Evolutionary conservation across 768 basidiomycete species (phyloP).

Genomic region (Tephrocybe sp.): DNA sequence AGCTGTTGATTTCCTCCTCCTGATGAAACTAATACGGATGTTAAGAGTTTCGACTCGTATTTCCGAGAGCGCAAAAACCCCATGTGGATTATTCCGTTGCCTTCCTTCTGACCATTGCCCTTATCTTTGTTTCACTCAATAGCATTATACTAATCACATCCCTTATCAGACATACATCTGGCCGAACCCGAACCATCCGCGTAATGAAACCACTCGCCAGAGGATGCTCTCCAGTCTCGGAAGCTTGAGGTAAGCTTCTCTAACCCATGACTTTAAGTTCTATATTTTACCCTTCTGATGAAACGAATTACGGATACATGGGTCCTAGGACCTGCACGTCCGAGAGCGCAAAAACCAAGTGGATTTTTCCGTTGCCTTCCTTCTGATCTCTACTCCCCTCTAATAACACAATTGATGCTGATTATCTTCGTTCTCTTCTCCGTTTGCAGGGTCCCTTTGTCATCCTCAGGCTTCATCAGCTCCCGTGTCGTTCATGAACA

Average conservation of each 20-base stretch:
- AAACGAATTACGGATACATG: slow-evolving; percentile 29
- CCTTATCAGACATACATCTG: not conserved
- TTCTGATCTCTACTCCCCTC: slow-evolving; percentile 33
- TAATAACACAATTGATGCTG: not conserved
- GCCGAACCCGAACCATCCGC: not conserved
- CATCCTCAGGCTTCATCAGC: not conserved
- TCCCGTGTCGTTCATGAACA: not conserved
- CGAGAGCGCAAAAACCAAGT: slow-evolving; percentile 39
- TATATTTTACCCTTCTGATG: slow-evolving; percentile 16
- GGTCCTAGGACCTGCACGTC: slow-evolving; percentile 26
- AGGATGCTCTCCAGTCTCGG: not conserved
- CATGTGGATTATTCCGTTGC: slow-evolving; percentile 57
- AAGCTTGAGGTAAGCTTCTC: not conserved
- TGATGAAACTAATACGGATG: slow-evolving; percentile 20
- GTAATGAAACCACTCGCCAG: not conserved
- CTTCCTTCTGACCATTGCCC: slow-evolving; percentile 47
- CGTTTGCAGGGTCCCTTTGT: not conserved
- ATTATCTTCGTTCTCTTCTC: not conserved
- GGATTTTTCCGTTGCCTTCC: slow-evolving; percentile 61
- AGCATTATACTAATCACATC: not conserved
- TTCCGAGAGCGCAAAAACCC: slow-evolving; percentile 23
- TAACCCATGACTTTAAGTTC: not conserved
- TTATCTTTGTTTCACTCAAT: not conserved
- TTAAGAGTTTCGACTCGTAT: slow-evolving; percentile 17
- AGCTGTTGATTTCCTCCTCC: not conserved